Evolutionary conservation across 208 protist species (phyloP).

Genomic region (Acanthamoeba castellanii): DNA sequence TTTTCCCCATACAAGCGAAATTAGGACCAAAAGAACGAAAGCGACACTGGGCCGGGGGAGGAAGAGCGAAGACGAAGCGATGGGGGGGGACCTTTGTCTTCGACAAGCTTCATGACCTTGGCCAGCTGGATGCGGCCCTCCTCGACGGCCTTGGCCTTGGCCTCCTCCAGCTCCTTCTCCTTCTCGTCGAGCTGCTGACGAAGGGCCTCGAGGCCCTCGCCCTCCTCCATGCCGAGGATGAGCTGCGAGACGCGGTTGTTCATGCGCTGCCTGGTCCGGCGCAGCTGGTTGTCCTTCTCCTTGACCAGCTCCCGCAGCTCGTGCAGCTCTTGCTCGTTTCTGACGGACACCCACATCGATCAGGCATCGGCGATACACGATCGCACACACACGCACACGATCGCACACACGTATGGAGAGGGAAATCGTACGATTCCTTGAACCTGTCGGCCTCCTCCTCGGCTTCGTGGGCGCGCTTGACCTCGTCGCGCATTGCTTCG

Average conservation of each 20-base stretch:
- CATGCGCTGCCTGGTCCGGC: slow-evolving; percentile 1
- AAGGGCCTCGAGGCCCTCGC: slow-evolving; percentile 9
- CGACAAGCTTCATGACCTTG: slow-evolving; percentile 11
- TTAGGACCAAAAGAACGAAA: neutral
- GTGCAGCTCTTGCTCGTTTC: neutral
- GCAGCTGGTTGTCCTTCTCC: slow-evolving; percentile 29
- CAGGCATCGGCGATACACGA: too few species aligned
- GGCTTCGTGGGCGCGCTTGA: slow-evolving; percentile 1
- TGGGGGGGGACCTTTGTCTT: neutral
- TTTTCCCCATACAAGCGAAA: too few species aligned
- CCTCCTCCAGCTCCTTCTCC: slow-evolving; percentile 51
- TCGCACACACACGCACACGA: too few species aligned
- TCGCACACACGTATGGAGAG: neutral
- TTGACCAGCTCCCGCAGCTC: neutral
- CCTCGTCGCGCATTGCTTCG: slow-evolving; percentile 23
- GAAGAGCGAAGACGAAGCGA: neutral
- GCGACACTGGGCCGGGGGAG: too few species aligned
- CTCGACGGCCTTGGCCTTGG: slow-evolving; percentile 3
- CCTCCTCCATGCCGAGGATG: slow-evolving; percentile 46
- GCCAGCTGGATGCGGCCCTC: neutral
- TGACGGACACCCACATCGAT: neutral
- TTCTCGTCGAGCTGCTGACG: slow-evolving; percentile 37
- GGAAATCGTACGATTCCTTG: neutral
- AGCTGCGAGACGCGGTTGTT: slow-evolving; percentile 31
- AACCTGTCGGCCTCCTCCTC: neutral